A percentile compares a stretch with the other conserved stretches of the same genome.
Conservation (phyloP, 2,329 filamentous ascomycete genomes). For the Nemania sp. region DNA sequence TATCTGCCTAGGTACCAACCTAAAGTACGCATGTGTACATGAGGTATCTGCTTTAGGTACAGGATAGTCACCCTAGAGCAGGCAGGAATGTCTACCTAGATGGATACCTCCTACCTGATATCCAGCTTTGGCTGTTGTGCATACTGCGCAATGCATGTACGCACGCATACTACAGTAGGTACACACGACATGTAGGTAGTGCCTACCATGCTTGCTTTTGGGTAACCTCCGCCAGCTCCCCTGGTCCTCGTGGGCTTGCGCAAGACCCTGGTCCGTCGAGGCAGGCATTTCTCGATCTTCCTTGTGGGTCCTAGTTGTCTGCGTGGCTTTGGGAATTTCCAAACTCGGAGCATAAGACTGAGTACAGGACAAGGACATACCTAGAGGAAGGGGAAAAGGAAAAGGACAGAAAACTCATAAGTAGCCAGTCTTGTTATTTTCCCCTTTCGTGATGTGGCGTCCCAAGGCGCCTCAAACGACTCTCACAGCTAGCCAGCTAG, state of each 20-base stretch:
- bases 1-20: not conserved
- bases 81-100: no score
- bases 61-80: no score
- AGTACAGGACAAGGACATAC: no score
- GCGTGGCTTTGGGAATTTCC: slow-evolving; percentile 34
- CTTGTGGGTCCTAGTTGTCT: slow-evolving; percentile 25
- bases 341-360: not conserved
- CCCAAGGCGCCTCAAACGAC: not conserved
- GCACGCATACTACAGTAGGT: no score
- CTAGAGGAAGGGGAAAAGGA: no score
- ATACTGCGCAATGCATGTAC: no score
- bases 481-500: not conserved
- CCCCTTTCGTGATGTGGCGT: not conserved
- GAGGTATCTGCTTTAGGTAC: no score
- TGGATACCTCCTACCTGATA: no score
- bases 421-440: not conserved
- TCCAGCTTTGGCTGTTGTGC: no score
- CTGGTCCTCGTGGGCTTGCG: slow-evolving; percentile 20
- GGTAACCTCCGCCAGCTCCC: not conserved
- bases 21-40: no score
- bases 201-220: not conserved
- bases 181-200: not conserved
- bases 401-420: not conserved
- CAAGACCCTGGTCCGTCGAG: slow-evolving; percentile 22
- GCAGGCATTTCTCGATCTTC: slow-evolving; percentile 17